phyloP scores from a whole-genome alignment of 768 basidiomycete species.

The Phylloporus sp. region DNA sequence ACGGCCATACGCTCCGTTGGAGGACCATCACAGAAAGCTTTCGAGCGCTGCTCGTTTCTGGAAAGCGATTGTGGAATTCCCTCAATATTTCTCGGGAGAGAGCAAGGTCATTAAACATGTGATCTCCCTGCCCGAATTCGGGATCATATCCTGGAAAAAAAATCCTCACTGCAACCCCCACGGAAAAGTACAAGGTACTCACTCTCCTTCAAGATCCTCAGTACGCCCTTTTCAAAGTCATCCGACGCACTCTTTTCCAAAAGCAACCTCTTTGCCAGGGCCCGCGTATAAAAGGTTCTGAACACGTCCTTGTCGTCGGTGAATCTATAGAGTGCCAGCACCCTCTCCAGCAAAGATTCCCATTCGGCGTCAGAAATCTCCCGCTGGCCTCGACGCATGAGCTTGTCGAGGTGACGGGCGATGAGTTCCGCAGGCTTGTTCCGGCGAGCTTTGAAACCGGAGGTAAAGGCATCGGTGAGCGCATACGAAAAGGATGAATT shows the following conservation, averaged over 20 bases:
- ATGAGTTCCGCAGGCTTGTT: conserved; percentile 91
- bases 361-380: conserved; percentile 59
- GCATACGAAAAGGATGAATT: conserved; percentile 63
- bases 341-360: conserved; percentile 56
- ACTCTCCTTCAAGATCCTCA: conserved; percentile 82
- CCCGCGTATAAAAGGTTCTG: conserved; percentile 85
- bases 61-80: conserved; percentile 53
- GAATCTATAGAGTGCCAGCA: conserved; percentile 72
- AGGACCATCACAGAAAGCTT: conserved; percentile 75
- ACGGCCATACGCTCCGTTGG: conserved; percentile 89
- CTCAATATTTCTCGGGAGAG: conserved; percentile 69
- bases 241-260: conserved; percentile 81
- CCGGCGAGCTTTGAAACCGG: conserved; percentile 68
- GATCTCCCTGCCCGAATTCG: conserved; percentile 89
- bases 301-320: conserved; percentile 95
- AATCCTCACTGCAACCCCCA: neutral
- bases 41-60: conserved; percentile 34
- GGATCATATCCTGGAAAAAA: conserved; percentile 76
- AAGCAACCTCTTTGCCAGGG: conserved; percentile 80
- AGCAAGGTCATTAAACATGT: conserved; percentile 91
- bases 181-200: conserved; percentile 29
- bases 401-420: conserved; percentile 82
- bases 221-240: conserved; percentile 79
- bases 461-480: conserved; percentile 63
- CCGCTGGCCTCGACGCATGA: conserved; percentile 85